Evolutionary conservation across 495 filamentous ascomycete species (phyloP).

Genomic region (Hypoxylon lenormandii): DNA sequence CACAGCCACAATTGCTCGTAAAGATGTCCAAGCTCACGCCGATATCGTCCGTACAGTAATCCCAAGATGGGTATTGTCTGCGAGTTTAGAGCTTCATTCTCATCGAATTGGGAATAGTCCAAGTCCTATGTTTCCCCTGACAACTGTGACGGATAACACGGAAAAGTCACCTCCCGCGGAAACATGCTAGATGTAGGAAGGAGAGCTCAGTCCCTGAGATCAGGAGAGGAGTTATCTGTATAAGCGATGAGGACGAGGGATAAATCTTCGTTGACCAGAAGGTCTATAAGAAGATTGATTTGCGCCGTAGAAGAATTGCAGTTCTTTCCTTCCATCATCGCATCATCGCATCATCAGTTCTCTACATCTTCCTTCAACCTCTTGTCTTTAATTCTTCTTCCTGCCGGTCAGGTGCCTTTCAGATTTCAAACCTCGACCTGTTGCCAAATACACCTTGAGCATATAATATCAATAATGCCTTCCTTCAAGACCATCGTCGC

Average conservation of each 20-base stretch:
- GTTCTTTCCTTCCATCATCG: conserved; percentile 22
- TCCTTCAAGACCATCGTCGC: conserved; percentile 49
- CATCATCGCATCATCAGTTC: conserved; percentile 39
- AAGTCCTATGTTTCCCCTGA: conserved; percentile 7
- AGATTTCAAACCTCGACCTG: conserved; percentile 17
- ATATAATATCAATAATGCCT: conserved; percentile 48
- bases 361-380: conserved; percentile 11
- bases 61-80: conserved; percentile 18
- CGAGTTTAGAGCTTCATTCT: conserved; percentile 25
- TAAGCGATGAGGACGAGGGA: conserved; percentile 3
- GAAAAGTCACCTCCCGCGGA: conserved; percentile 2
- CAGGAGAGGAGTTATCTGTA: conserved; percentile 1
- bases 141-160: not conserved
- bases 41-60: conserved; percentile 3
- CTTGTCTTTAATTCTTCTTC: conserved; percentile 21
- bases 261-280: conserved; percentile 18
- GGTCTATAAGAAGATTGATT: conserved; percentile 42
- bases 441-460: not conserved
- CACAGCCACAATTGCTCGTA: conserved; percentile 28
- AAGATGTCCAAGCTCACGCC: conserved; percentile 5
- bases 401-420: conserved; percentile 52
- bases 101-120: conserved; percentile 17
- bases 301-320: conserved; percentile 21
- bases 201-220: conserved; percentile 5
- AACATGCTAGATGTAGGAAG: conserved; percentile 6